phyloP scores from a whole-genome alignment of 148 eudicot species.

The Vaccinium vitisidaea region DNA sequence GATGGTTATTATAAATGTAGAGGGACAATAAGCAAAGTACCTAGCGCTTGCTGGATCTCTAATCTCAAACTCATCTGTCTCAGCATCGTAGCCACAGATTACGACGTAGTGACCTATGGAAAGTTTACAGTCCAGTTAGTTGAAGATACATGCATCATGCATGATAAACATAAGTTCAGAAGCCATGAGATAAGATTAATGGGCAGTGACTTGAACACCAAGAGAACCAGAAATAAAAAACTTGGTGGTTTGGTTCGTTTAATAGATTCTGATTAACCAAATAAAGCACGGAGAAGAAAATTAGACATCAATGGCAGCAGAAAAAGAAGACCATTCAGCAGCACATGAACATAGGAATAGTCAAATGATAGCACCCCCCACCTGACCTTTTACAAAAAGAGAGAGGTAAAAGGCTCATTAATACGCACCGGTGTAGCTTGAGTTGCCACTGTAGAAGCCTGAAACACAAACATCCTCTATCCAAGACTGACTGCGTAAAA shows the following conservation, averaged over 20 bases:
- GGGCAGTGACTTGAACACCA: not conserved
- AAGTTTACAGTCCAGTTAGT: slow-evolving; percentile 19
- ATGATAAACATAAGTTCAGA: not conserved
- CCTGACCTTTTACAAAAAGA: not conserved
- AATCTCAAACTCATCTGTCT: slow-evolving; percentile 83
- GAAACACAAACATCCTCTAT: slow-evolving; percentile 55
- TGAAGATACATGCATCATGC: not conserved
- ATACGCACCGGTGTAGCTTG: slow-evolving; percentile 72
- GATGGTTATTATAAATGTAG: not conserved
- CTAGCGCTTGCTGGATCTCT: slow-evolving; percentile 97
- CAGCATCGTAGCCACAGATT: slow-evolving; percentile 87
- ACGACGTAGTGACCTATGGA: slow-evolving; percentile 84
- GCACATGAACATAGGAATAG: not conserved
- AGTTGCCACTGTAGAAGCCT: slow-evolving; percentile 47
- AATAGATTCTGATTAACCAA: not conserved
- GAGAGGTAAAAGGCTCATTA: slow-evolving; percentile 5
- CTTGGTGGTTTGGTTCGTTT: not conserved
- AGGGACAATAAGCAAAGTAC: slow-evolving; percentile 29
- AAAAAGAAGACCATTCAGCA: not conserved
- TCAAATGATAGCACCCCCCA: not conserved
- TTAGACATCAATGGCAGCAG: slow-evolving; percentile 1
- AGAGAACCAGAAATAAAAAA: not conserved
- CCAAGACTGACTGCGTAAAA: slow-evolving; percentile 59
- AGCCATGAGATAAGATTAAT: not conserved
- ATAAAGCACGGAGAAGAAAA: not conserved